These are phyloP conservation scores for Cytospora schulzeri DNA, from an alignment of 2,329 filamentous ascomycete species.

Conservation along the genomic window DNA sequence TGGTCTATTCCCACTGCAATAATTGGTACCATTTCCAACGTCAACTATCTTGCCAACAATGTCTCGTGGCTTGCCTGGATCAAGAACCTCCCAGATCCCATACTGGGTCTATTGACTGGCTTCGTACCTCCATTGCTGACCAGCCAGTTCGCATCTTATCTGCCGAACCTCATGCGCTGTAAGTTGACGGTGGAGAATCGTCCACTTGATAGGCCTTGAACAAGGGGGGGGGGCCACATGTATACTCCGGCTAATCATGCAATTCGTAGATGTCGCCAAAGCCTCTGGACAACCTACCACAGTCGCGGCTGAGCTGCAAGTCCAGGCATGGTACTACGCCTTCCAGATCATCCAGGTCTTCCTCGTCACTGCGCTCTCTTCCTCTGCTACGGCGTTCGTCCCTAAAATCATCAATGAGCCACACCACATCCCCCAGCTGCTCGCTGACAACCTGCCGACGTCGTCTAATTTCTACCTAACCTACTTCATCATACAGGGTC, in stretches of 20 bases:
- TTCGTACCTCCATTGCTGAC: constrained; percentile 68
- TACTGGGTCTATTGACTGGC: constrained; percentile 81
- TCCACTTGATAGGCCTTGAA: background rate
- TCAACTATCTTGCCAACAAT: constrained; percentile 65
- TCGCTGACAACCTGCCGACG: constrained; percentile 66
- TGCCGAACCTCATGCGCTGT: constrained; percentile 77
- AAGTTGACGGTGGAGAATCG: constrained; percentile 38
- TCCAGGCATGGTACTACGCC: constrained; percentile 78
- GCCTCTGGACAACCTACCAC: constrained; percentile 70
- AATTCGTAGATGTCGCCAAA: constrained; percentile 63
- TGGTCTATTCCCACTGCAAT: constrained; percentile 78
- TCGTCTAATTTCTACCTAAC: constrained; percentile 76
- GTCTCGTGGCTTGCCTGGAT: constrained; percentile 77
- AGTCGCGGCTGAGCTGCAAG: constrained; percentile 72
- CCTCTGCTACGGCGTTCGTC: constrained; percentile 67
- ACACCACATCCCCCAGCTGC: constrained; percentile 52
- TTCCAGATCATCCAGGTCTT: constrained; percentile 86
- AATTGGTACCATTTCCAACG: constrained; percentile 83
- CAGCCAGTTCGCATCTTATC: constrained; percentile 33
- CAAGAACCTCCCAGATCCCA: constrained; percentile 73
- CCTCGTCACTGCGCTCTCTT: constrained; percentile 76
- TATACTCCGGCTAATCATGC: background rate
- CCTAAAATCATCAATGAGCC: constrained; percentile 63
- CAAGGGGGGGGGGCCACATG: too few species aligned
- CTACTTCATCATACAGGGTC: constrained; percentile 34